A percentile compares a stretch with the other conserved stretches of the same genome.
These are phyloP conservation scores for Rubia tinctorum DNA, from an alignment of 305 asterid species.

Conservation along the genomic window DNA sequence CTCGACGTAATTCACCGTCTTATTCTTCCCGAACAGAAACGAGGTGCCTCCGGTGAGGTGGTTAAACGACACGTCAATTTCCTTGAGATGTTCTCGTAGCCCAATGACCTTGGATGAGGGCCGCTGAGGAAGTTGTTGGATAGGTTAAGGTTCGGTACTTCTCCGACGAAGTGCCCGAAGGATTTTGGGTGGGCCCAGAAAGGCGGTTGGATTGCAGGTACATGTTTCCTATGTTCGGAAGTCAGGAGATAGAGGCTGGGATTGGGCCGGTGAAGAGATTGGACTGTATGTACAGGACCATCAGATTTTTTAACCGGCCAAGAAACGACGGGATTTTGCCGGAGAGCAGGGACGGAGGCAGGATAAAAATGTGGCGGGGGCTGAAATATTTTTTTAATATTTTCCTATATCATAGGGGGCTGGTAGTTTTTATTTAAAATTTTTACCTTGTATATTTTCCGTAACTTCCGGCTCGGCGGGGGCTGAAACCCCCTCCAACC, in stretches of 20 bases:
- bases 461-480: too few species aligned
- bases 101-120: slow-evolving; percentile 22
- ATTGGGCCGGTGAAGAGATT: slow-evolving; percentile 30
- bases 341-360: too few species aligned
- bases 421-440: too few species aligned
- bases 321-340: slow-evolving; percentile 30
- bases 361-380: too few species aligned
- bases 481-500: too few species aligned
- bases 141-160: slow-evolving; percentile 21
- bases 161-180: slow-evolving; percentile 21
- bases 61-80: slow-evolving; percentile 28
- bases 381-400: too few species aligned
- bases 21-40: slow-evolving; percentile 34
- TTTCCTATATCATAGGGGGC: too few species aligned
- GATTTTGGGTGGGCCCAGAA: neutral
- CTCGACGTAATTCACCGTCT: slow-evolving; percentile 1
- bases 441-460: too few species aligned
- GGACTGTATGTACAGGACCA: slow-evolving; percentile 22
- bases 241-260: slow-evolving; percentile 19
- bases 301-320: slow-evolving; percentile 24
- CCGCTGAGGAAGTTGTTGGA: slow-evolving; percentile 33
- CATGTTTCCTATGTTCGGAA: slow-evolving; percentile 12
- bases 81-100: slow-evolving; percentile 18
- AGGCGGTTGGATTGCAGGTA: neutral
- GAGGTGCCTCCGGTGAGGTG: slow-evolving; percentile 32